phyloP scores from a whole-genome alignment of 2,329 filamentous ascomycete species.

The Scedosporium boydii region DNA sequence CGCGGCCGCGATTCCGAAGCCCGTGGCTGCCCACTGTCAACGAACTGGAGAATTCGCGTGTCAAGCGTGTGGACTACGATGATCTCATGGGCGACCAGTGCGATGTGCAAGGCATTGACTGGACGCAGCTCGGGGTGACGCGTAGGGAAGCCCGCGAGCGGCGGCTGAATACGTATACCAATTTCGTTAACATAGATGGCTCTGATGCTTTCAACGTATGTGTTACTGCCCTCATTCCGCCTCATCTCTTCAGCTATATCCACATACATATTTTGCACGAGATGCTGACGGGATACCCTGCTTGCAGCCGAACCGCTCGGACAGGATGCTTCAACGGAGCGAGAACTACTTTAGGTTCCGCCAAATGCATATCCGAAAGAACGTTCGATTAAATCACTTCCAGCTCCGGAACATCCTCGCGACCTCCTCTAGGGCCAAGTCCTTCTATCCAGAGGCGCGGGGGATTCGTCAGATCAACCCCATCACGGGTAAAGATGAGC shows the following conservation, averaged over 20 bases:
- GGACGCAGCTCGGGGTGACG: conserved; percentile 41
- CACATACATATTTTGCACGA: too few species aligned
- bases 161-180: conserved; percentile 40
- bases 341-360: conserved; percentile 50
- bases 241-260: background rate
- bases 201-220: conserved; percentile 41
- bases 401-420: conserved; percentile 56
- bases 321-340: conserved; percentile 20
- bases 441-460: conserved; percentile 45
- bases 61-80: conserved; percentile 22
- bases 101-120: conserved; percentile 52
- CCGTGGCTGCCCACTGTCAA: conserved; percentile 23
- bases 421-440: conserved; percentile 42
- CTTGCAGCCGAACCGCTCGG: conserved; percentile 5
- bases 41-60: conserved; percentile 12
- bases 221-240: conserved; percentile 10
- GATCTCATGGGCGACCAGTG: conserved; percentile 45
- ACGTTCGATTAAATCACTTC: conserved; percentile 52
- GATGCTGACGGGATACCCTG: background rate
- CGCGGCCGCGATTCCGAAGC: conserved; percentile 17
- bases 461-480: conserved; percentile 45
- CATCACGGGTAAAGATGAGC: conserved; percentile 32
- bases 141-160: conserved; percentile 37
- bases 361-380: conserved; percentile 42
- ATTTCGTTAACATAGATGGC: conserved; percentile 44